These are phyloP conservation scores for Artomyces pyxidatus DNA, from an alignment of 768 basidiomycete species.

Conservation along the genomic window DNA sequence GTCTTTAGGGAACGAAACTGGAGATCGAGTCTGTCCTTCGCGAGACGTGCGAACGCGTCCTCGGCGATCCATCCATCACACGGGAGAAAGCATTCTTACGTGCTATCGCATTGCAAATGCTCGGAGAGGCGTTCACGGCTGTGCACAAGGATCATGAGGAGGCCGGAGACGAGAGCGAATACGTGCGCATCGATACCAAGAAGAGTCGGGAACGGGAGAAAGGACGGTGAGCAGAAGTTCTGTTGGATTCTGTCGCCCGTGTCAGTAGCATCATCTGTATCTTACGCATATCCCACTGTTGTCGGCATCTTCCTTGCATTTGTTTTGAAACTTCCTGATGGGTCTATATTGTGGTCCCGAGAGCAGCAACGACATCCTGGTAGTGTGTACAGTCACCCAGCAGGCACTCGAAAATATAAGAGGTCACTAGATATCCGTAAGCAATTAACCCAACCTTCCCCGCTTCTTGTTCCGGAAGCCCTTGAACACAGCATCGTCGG, in stretches of 20 bases:
- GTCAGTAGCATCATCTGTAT: too few species aligned
- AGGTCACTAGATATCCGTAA: too few species aligned
- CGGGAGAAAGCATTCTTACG: constrained; percentile 58
- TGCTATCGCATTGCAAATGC: constrained; percentile 74
- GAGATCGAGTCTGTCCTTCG: constrained; percentile 86
- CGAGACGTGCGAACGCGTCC: constrained; percentile 78
- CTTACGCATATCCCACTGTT: too few species aligned
- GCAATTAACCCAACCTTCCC: too few species aligned
- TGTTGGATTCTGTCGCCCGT: too few species aligned
- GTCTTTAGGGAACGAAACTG: constrained; percentile 71
- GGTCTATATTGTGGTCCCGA: too few species aligned
- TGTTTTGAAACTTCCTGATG: too few species aligned
- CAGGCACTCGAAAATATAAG: too few species aligned
- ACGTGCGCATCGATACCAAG: constrained; percentile 75
- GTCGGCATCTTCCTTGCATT: too few species aligned
- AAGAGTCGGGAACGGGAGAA: constrained; percentile 48
- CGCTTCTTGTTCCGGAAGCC: constrained; percentile 39
- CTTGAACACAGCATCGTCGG: constrained; percentile 59
- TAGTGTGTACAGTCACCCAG: too few species aligned
- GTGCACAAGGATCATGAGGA: constrained; percentile 56
- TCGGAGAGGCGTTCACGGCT: constrained; percentile 70
- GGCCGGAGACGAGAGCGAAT: constrained; percentile 59
- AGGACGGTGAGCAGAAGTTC: too few species aligned
- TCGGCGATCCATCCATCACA: constrained; percentile 47
- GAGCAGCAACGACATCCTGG: too few species aligned